These are phyloP conservation scores for Colletotrichum sp. DNA, from an alignment of 2,329 filamentous ascomycete genomes.

Conservation along the genomic window DNA sequence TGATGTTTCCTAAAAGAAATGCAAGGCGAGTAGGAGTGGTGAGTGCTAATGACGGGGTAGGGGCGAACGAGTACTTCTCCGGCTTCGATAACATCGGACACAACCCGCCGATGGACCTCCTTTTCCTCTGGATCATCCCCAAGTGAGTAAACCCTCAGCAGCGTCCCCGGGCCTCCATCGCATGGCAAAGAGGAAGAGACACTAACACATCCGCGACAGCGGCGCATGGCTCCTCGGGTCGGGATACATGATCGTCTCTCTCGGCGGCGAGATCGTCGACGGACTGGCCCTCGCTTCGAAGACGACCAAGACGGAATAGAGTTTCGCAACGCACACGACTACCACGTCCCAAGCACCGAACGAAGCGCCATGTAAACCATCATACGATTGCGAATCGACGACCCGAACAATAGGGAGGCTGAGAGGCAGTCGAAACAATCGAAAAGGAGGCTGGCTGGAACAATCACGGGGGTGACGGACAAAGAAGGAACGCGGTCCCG, in stretches of 20 bases:
- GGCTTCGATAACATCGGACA: constrained; percentile 63
- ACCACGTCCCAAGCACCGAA: neutral
- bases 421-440: neutral
- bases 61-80: constrained; percentile 61
- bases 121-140: constrained; percentile 62
- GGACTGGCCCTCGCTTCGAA: constrained; percentile 45
- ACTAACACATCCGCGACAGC: constrained; percentile 34
- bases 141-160: constrained; percentile 49
- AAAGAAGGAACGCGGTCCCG: neutral
- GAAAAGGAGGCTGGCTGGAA: neutral
- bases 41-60: constrained; percentile 32
- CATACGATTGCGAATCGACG: neutral
- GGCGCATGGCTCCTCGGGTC: constrained; percentile 61
- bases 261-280: constrained; percentile 55
- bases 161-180: neutral
- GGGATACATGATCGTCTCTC: constrained; percentile 53
- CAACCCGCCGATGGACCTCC: constrained; percentile 48
- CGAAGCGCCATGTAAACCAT: neutral
- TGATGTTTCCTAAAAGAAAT: constrained; percentile 2
- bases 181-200: neutral
- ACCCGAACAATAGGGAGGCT: neutral
- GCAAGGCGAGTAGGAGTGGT: too few species aligned
- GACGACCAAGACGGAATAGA: constrained; percentile 45
- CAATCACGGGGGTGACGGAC: neutral
- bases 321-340: neutral